Evolutionary conservation across 2,329 filamentous ascomycete species (phyloP).

Genomic region (Pseudogymnoascus sp.): DNA sequence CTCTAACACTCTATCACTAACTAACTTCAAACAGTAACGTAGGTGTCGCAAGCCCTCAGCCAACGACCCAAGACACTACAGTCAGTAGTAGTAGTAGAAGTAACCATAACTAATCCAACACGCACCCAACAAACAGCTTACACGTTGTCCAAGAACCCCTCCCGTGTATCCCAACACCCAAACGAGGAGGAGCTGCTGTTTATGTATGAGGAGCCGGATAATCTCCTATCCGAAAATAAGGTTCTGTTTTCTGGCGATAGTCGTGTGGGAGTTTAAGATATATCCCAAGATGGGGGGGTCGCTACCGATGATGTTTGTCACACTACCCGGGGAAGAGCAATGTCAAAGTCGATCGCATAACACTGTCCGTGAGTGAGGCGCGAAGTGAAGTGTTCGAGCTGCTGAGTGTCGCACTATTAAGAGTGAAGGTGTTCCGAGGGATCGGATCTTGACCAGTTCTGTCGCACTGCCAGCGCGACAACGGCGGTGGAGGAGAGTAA

Average conservation of each 20-base stretch:
- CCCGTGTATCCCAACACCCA: background rate
- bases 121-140: background rate
- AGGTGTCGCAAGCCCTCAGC: background rate
- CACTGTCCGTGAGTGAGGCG: background rate
- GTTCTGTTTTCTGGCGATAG: background rate
- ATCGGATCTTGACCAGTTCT: background rate
- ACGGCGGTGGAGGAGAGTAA: background rate
- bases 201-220: background rate
- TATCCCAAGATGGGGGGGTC: background rate
- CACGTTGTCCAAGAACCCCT: background rate
- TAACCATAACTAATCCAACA: background rate
- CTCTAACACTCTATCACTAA: background rate
- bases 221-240: background rate
- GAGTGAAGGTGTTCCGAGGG: conserved; percentile 1
- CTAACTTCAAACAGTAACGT: background rate
- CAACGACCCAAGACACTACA: background rate
- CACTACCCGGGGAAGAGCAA: background rate
- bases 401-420: background rate
- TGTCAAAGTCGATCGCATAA: background rate
- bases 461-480: background rate
- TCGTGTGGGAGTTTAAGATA: background rate
- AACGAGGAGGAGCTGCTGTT: background rate
- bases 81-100: background rate
- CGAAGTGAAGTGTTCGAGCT: background rate
- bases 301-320: background rate